Evolutionary conservation across 257 asterid genomes (phyloP).

Genomic region (Nicotiana sylvestris): DNA sequence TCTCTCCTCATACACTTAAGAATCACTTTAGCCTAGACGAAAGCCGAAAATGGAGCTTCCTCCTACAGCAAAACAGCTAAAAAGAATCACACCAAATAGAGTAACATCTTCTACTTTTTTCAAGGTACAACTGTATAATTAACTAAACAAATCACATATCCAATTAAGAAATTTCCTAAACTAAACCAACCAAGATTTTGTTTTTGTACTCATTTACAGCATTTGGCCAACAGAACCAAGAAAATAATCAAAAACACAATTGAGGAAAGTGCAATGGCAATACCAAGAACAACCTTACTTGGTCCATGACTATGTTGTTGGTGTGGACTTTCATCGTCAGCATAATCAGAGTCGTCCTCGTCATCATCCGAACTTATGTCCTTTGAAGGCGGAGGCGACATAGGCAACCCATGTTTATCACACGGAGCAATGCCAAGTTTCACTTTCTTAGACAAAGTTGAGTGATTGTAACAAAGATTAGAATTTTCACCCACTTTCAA

Average conservation of each 20-base stretch:
- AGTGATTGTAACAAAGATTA: conserved; percentile 69
- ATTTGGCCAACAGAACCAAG: conserved; percentile 71
- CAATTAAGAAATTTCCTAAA: conserved; percentile 9
- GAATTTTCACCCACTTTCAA: conserved; percentile 69
- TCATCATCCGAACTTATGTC: conserved; percentile 34
- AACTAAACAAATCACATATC: neutral
- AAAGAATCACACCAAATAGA: neutral
- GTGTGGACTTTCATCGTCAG: conserved; percentile 21
- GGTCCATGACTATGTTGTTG: conserved; percentile 53
- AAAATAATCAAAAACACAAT: conserved; percentile 81
- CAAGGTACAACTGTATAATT: neutral
- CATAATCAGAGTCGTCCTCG: conserved; percentile 17
- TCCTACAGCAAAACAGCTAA: neutral
- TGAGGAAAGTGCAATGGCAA: conserved; percentile 85
- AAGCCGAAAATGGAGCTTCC: neutral
- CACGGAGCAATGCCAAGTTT: conserved; percentile 93
- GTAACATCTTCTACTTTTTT: neutral
- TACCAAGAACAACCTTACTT: conserved; percentile 90
- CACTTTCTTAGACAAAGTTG: conserved; percentile 48
- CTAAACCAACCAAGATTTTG: conserved; percentile 2
- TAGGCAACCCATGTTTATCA: conserved; percentile 75
- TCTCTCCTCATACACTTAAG: neutral
- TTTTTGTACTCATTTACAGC: conserved; percentile 60
- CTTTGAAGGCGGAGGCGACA: conserved; percentile 80
- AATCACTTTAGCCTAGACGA: neutral